phyloP scores from a whole-genome alignment of 1,284 basidiomycete species.

The Boletus nobilissimus region DNA sequence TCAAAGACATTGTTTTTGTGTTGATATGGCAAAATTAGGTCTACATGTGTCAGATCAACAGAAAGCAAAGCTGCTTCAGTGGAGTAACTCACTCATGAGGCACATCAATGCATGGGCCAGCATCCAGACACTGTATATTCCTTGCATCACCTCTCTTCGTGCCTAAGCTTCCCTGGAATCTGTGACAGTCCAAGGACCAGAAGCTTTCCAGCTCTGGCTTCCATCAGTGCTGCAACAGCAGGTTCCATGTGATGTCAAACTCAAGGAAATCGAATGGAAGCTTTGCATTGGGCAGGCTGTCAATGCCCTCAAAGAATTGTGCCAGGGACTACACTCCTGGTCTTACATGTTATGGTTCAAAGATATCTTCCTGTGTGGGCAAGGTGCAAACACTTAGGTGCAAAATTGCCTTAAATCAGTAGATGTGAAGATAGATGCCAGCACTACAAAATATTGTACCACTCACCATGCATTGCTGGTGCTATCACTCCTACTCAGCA shows the following conservation, averaged over 20 bases:
- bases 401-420: not conserved
- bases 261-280: slow-evolving; percentile 19
- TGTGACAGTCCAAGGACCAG: not conserved
- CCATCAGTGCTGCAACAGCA: not conserved
- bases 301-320: slow-evolving; percentile 14
- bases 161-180: not conserved
- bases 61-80: no score
- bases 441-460: not conserved
- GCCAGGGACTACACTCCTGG: not conserved
- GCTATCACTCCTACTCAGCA: not conserved
- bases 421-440: not conserved
- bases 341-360: slow-evolving; percentile 20
- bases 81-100: not conserved
- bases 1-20: no score
- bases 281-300: slow-evolving; percentile 9
- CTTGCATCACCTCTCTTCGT: no score
- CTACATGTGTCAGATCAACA: no score
- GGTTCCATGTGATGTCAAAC: not conserved
- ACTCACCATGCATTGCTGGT: not conserved
- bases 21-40: not conserved
- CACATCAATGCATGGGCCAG: no score
- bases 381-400: slow-evolving; percentile 1
- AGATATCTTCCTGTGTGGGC: slow-evolving; percentile 10
- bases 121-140: no score
- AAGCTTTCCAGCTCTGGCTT: not conserved